phyloP scores from a whole-genome alignment of 805 yeast species.

The Maudiozyma bulderi region DNA sequence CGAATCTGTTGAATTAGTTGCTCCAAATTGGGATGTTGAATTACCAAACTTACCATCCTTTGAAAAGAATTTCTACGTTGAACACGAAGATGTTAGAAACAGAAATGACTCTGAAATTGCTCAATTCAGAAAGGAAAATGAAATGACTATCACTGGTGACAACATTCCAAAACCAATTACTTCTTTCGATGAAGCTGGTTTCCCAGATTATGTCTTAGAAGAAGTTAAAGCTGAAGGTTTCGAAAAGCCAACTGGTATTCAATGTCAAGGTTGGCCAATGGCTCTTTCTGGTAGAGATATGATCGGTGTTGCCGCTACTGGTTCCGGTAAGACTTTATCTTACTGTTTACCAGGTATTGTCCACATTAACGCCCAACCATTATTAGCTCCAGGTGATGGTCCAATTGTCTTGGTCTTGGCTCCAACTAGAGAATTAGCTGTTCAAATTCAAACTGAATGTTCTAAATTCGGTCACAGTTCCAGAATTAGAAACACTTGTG shows the following conservation, averaged over 20 bases:
- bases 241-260: slow-evolving; percentile 90
- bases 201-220: slow-evolving; percentile 84
- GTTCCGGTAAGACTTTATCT: slow-evolving; percentile 96
- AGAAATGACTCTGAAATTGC: slow-evolving; percentile 68
- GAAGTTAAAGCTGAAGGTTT: slow-evolving; percentile 91
- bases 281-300: slow-evolving; percentile 97
- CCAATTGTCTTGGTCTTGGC: slow-evolving; percentile 93
- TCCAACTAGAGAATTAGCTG: slow-evolving; percentile 98
- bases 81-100: slow-evolving; percentile 65
- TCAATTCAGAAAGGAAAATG: slow-evolving; percentile 69
- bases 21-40: slow-evolving; percentile 74
- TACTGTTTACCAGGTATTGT: slow-evolving; percentile 96
- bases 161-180: slow-evolving; percentile 93
- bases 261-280: slow-evolving; percentile 99
- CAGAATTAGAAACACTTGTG: slow-evolving; percentile 92
- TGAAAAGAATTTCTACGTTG: slow-evolving; percentile 90
- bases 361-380: slow-evolving; percentile 96
- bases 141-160: slow-evolving; percentile 75
- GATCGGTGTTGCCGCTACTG: slow-evolving; percentile 98
- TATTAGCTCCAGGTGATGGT: slow-evolving; percentile 89
- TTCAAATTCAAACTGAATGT: slow-evolving; percentile 93
- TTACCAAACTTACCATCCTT: slow-evolving; percentile 61
- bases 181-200: slow-evolving; percentile 91
- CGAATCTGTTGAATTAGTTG: slow-evolving; percentile 31
- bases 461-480: slow-evolving; percentile 88